Evolutionary conservation across 495 filamentous ascomycete species (phyloP), one percentile per base, ranked within the genome.

Genomic region (Tuber aestivum): DNA sequence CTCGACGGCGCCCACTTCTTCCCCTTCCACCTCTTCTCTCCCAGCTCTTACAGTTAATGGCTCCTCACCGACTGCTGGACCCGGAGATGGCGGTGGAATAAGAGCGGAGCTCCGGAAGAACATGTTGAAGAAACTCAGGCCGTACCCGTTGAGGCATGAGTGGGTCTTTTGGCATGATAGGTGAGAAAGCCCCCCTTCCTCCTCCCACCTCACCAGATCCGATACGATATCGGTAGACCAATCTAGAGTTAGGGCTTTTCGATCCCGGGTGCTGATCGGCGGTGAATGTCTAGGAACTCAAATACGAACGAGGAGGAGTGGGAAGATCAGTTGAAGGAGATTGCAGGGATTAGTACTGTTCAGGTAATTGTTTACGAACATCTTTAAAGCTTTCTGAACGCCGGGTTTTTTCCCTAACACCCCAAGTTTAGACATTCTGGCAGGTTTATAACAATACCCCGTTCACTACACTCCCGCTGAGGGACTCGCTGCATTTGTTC

Each of bases 361-460:
- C 82, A 83, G 81, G 79, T 80, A 74, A 41, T 42, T 32, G 32
- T 35, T 56, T n/a, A 16, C 32, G 56, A 65, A 18, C 14, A 65
- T 18, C 56, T 65, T 14, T 35, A 7, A 35, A 27, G 16, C 27
- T 65, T 65, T 65, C 56, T 14, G 27, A 32, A 35, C 6, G 27
- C 14, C n/a, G n/a, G 56, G 56, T 32, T 65, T 65, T 50, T 8
- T 50, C 21, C 20, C 23, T 50, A 18, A 37, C 23, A 38, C 45
- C 38, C 41, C 23, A 27, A n/a, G 37, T 93, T 78, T 89, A 92
- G 82, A 90, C 91, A 77, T 97, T 97, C 85, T 97, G 93, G 92
- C 89, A 92, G 75, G 90, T 94, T 84, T 90, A 91, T 86, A 97
- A 97, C 85, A 95, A 97, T 84, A 94, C 92, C 72, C 91, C 92